Conservation (phyloP, 345 rosid species). For the Hibiscus trionum region DNA sequence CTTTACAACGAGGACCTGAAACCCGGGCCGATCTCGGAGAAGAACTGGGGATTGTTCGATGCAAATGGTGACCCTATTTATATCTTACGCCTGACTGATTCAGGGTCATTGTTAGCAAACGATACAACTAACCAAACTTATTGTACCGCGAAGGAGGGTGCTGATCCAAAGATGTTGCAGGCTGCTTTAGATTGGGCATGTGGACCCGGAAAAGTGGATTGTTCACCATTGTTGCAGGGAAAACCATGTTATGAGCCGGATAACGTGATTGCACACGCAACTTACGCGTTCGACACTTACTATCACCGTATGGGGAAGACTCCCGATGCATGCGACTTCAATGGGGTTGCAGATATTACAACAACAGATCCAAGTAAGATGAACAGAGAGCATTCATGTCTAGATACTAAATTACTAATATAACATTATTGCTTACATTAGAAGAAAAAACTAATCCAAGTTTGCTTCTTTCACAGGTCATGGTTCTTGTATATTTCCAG, state of each 20-base stretch:
- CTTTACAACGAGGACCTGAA: slow-evolving; percentile 61
- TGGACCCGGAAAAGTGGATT: slow-evolving; percentile 63
- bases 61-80: slow-evolving; percentile 48
- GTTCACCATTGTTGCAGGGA: slow-evolving; percentile 49
- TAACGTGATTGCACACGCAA: slow-evolving; percentile 50
- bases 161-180: slow-evolving; percentile 65
- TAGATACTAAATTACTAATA: not conserved
- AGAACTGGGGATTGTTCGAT: slow-evolving; percentile 74
- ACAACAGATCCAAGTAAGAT: slow-evolving; percentile 62
- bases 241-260: slow-evolving; percentile 55
- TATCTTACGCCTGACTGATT: slow-evolving; percentile 45
- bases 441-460: not conserved
- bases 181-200: slow-evolving; percentile 84
- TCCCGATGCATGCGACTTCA: slow-evolving; percentile 50
- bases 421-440: not conserved
- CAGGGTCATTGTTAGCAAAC: slow-evolving; percentile 47
- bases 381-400: not conserved
- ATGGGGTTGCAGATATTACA: slow-evolving; percentile 57
- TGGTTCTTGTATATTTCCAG: slow-evolving; percentile 55
- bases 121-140: slow-evolving; percentile 65
- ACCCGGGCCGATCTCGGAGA: slow-evolving; percentile 50
- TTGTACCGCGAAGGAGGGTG: slow-evolving; percentile 50
- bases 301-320: slow-evolving; percentile 46
- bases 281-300: slow-evolving; percentile 60
- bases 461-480: slow-evolving; percentile 43